Evolutionary conservation across 148 eudicot genomes (phyloP).

Genomic region (Camellia japonica): DNA sequence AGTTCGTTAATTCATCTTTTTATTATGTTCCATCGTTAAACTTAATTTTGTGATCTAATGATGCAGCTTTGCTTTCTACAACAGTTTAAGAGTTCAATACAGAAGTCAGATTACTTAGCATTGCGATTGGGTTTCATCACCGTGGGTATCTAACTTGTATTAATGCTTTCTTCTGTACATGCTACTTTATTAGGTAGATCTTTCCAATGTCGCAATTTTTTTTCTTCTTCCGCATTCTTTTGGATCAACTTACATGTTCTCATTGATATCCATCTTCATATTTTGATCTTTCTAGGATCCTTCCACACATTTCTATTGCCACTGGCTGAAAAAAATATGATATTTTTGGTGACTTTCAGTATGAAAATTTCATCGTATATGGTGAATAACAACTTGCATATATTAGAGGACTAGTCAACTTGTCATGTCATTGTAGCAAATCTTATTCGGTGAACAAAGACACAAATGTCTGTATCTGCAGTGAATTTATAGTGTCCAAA

Average conservation of each 20-base stretch:
- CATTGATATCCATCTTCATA: background rate
- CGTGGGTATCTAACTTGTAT: slow-evolving; percentile 55
- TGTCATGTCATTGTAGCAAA: too few relatives aligned
- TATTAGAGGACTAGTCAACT: background rate
- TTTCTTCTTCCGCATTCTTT: background rate
- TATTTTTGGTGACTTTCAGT: background rate
- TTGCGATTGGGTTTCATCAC: slow-evolving; percentile 87
- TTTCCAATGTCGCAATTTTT: background rate
- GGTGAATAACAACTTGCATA: background rate
- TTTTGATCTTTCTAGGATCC: background rate
- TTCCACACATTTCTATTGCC: background rate
- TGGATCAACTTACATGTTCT: background rate
- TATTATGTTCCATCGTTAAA: background rate
- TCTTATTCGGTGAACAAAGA: too few relatives aligned
- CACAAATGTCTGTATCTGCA: too few relatives aligned
- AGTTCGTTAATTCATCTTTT: background rate
- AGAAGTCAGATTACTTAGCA: slow-evolving; percentile 89
- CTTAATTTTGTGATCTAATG: slow-evolving; percentile 12
- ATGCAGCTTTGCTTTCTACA: slow-evolving; percentile 91
- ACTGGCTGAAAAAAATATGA: background rate
- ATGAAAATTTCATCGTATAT: background rate
- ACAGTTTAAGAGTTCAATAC: slow-evolving; percentile 80
- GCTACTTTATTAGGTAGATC: background rate
- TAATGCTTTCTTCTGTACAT: background rate
- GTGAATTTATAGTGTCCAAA: background rate